Evolutionary conservation across 2,329 filamentous ascomycete species (phyloP), one percentile per base, ranked within the genome.

Genomic region (Penicillium glabrum): DNA sequence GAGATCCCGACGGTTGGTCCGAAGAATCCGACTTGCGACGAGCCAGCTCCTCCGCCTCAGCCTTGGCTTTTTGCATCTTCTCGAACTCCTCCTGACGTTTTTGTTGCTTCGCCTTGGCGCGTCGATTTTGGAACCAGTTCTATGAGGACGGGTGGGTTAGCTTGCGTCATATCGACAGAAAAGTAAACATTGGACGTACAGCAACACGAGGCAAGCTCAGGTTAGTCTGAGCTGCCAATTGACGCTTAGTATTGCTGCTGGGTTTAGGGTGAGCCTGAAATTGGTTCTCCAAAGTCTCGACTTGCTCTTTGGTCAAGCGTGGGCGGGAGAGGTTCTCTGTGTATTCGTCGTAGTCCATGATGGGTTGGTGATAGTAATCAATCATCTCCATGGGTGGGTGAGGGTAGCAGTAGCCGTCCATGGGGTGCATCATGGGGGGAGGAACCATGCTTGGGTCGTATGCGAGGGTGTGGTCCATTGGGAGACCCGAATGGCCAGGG

Each of bases 61-160:
- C 59, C 59, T 75, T 71, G 47, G 67, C 67, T 54, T 75, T 74
- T 58, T 78, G 77, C 69, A 76, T 75, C 55, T 72, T 74, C 64
- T 80, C 77, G 54, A 76, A 80, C 64, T 80, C 79, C 63, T 78
- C 77, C 61, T 80, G 78, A 54, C 77, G 72, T 60, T 75, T 80
- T 64, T 81, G 78, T 61, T 81, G 79, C 63, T 81, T 81, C 49
- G 79, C 79, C 62, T 82, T 81, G 54, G 79, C 79, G 46, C 79
- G 76, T 58, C 79, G 75, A 61, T 81, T 82, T 61, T 82, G 79
- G 64, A 81, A 82, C 79, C 79, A 82, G 59, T 82, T 81, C 79
- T 81, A 58, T 43, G 57, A n/a, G 19, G 19, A 14, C 3, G 41
- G 3, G 9, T 27, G 41, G 1, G 49, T 48, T 31, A 51, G 59